Evolutionary conservation across 208 protist genomes (phyloP).

Genomic region (Entamoeba moshkovskii): DNA sequence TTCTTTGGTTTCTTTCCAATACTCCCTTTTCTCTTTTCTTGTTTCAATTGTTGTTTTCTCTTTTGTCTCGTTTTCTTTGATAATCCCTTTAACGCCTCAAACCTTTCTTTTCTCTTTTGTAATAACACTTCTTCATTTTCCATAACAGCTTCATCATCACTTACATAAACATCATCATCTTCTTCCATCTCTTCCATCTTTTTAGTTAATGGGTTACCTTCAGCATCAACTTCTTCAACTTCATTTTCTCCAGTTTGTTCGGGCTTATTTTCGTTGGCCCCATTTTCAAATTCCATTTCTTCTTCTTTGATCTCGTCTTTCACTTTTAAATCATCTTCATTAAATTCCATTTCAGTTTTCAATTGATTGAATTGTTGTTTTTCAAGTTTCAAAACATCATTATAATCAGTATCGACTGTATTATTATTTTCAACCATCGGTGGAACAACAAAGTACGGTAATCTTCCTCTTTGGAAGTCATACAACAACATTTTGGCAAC

Average conservation of each 20-base stretch:
- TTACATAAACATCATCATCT: background rate
- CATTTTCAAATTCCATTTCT: constrained; percentile 24
- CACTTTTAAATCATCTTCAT: constrained; percentile 26
- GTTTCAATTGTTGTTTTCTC: background rate
- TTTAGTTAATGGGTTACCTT: background rate
- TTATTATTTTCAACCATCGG: constrained; percentile 45
- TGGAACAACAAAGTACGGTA: constrained; percentile 83
- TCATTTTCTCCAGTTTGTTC: background rate
- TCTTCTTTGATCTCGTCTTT: constrained; percentile 17
- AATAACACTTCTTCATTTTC: background rate
- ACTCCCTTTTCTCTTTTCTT: background rate
- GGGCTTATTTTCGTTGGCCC: background rate
- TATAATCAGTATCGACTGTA: background rate
- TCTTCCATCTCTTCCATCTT: background rate
- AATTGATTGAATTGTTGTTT: constrained; percentile 11
- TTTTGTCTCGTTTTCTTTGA: background rate
- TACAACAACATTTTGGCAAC: constrained; percentile 82
- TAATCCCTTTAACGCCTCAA: background rate
- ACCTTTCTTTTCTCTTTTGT: background rate
- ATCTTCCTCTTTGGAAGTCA: constrained; percentile 80
- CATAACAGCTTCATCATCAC: background rate
- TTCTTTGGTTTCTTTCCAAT: background rate
- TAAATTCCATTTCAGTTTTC: constrained; percentile 10
- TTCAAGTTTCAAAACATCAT: constrained; percentile 14
- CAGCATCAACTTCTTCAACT: background rate